Percentiles rank a stretch among this genome's conserved stretches.
Evolutionary conservation across 352 stramenopile species (phyloP).

Genomic region (Pythium biforme): DNA sequence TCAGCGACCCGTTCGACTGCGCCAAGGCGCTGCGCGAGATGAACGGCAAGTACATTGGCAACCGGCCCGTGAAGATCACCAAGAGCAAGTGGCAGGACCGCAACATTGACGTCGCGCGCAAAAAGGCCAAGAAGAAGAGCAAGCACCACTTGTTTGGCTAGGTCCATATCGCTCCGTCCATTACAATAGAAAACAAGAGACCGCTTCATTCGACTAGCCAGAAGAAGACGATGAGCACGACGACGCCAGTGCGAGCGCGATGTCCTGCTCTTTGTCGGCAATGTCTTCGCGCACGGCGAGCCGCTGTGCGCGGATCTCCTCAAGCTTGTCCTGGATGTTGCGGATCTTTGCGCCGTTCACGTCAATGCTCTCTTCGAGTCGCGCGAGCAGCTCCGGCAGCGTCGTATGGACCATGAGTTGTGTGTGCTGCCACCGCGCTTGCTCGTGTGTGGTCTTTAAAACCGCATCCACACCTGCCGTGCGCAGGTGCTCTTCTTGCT

Average conservation of each 20-base stretch:
- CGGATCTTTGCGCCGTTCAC: constrained; percentile 59
- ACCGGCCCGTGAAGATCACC: constrained; percentile 93
- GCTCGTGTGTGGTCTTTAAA: constrained; percentile 35
- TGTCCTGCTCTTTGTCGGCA: constrained; percentile 54
- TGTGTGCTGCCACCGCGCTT: constrained; percentile 42
- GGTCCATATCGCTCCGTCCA: too few relatives aligned
- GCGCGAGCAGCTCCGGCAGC: constrained; percentile 47
- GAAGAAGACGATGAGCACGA: neutral
- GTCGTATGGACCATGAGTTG: constrained; percentile 53
- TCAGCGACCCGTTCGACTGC: constrained; percentile 93
- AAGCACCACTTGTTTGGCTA: constrained; percentile 77
- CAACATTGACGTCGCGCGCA: constrained; percentile 88
- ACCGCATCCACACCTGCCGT: constrained; percentile 23
- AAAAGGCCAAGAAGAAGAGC: constrained; percentile 88
- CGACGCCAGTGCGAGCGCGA: constrained; percentile 41
- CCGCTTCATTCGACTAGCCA: neutral
- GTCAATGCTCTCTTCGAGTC: constrained; percentile 66
- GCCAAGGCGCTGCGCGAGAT: constrained; percentile 94
- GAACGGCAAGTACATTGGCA: constrained; percentile 96
- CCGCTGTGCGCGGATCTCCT: constrained; percentile 46
- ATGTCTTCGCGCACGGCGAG: constrained; percentile 61
- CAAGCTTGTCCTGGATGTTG: constrained; percentile 56
- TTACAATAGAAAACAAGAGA: constrained; percentile 2
- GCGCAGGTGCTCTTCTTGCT: constrained; percentile 19
- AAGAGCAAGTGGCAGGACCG: constrained; percentile 95